Conservation (phyloP, 805 yeast species). For the Pichia nakasei region DNA sequence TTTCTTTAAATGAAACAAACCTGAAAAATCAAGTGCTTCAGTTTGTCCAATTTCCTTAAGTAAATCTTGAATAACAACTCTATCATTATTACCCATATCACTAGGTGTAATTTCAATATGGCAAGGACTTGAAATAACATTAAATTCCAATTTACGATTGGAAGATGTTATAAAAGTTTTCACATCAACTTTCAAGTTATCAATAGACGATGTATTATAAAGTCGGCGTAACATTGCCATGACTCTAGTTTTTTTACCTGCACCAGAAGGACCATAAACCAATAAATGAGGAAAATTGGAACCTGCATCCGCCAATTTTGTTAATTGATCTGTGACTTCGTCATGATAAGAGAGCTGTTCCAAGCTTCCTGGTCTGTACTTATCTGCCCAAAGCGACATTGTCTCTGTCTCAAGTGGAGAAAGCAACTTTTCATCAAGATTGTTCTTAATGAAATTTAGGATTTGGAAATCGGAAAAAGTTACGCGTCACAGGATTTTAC, state of each 20-base stretch:
- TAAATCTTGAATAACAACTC: constrained; percentile 89
- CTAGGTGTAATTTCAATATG: constrained; percentile 95
- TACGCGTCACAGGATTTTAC: too few relatives aligned
- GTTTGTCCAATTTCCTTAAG: constrained; percentile 92
- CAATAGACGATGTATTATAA: constrained; percentile 68
- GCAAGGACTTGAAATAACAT: constrained; percentile 82
- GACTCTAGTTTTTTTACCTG: constrained; percentile 93
- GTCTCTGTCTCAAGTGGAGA: too few relatives aligned
- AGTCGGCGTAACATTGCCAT: constrained; percentile 69
- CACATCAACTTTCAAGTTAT: constrained; percentile 81
- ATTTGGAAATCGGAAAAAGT: too few relatives aligned
- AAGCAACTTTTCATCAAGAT: too few relatives aligned
- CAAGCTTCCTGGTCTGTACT: constrained; percentile 71
- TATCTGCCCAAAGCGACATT: constrained; percentile 97
- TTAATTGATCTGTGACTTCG: constrained; percentile 53
- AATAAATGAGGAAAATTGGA: constrained; percentile 84
- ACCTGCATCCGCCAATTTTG: constrained; percentile 44
- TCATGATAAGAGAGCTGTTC: constrained; percentile 58
- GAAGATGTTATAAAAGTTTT: constrained; percentile 69
- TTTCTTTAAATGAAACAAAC: constrained; percentile 23
- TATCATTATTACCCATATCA: constrained; percentile 92
- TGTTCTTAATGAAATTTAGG: too few relatives aligned
- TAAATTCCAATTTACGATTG: constrained; percentile 77
- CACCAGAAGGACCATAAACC: constrained; percentile 93
- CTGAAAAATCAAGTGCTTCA: constrained; percentile 80